Evolutionary conservation across 2,329 filamentous ascomycete species (phyloP).

Genomic region (Colletotrichum aenigma): DNA sequence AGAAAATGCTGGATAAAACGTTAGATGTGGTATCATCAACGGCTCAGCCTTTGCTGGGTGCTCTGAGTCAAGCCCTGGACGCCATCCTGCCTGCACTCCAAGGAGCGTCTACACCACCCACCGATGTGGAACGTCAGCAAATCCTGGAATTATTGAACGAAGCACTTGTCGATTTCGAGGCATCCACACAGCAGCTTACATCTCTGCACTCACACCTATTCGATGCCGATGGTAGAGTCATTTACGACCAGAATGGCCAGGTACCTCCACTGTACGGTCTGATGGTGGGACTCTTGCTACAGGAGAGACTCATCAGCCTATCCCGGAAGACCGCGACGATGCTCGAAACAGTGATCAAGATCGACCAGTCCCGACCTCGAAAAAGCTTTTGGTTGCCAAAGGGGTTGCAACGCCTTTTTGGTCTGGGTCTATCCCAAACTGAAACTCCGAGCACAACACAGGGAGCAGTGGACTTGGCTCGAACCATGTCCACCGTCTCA

Average conservation of each 20-base stretch:
- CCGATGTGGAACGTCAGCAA: background rate
- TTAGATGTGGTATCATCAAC: background rate
- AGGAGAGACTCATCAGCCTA: background rate
- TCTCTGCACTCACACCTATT: background rate
- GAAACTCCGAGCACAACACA: background rate
- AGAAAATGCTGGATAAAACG: background rate
- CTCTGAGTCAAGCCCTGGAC: background rate
- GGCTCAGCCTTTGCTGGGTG: rapidly evolving
- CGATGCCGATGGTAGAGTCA: background rate
- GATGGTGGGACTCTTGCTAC: rapidly evolving
- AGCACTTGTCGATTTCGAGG: rapidly evolving
- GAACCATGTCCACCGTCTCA: background rate
- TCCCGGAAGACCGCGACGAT: background rate
- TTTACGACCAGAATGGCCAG: background rate
- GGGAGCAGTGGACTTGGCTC: background rate
- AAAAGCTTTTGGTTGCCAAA: background rate
- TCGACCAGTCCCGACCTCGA: background rate
- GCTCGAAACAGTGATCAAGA: background rate
- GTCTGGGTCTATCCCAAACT: background rate
- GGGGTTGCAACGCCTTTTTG: background rate
- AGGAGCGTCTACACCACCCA: rapidly evolving
- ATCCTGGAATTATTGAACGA: rapidly evolving
- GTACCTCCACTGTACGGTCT: background rate
- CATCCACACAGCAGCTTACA: background rate
- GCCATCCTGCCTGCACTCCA: background rate